These are phyloP conservation scores for Boletus insuetus DNA, from an alignment of 768 basidiomycete species.

Conservation along the genomic window DNA sequence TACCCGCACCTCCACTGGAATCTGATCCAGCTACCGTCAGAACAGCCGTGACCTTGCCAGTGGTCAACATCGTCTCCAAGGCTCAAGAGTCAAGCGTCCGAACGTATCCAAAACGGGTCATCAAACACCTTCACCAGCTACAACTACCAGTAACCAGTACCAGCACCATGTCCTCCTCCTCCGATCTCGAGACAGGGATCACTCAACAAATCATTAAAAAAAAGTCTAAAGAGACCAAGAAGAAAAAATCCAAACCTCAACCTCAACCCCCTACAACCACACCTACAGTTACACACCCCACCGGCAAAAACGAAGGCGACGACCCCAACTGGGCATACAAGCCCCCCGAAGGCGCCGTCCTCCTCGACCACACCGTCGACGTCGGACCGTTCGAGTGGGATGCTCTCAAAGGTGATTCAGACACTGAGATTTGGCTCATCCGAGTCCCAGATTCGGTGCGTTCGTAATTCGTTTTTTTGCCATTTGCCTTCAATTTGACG, in stretches of 20 bases:
- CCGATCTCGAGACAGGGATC: conserved; percentile 14
- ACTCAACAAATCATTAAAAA: conserved; percentile 9
- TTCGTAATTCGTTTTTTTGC: background rate
- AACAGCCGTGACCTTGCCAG: conserved; percentile 37
- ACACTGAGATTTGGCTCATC: conserved; percentile 69
- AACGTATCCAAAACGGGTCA: too few relatives aligned
- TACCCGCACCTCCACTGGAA: conserved; percentile 83
- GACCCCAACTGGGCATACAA: conserved; percentile 58
- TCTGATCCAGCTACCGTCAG: conserved; percentile 83
- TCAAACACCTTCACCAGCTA: too few relatives aligned
- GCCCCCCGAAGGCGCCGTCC: conserved; percentile 52
- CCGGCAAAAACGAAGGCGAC: conserved; percentile 51
- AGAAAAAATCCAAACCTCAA: conserved; percentile 11
- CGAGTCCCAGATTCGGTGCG: conserved; percentile 63
- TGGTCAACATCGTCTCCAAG: conserved; percentile 4
- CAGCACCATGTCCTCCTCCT: conserved; percentile 21
- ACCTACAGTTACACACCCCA: background rate
- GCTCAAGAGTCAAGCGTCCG: too few relatives aligned
- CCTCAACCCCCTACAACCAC: background rate
- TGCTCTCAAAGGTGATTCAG: conserved; percentile 47
- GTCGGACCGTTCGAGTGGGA: conserved; percentile 66
- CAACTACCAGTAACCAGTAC: too few relatives aligned
- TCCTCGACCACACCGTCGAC: conserved; percentile 47
- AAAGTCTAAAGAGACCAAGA: conserved; percentile 3
- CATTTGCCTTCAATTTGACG: background rate